Evolutionary conservation across 306 rosid species (phyloP).

Genomic region (Prinsepia uniflora): DNA sequence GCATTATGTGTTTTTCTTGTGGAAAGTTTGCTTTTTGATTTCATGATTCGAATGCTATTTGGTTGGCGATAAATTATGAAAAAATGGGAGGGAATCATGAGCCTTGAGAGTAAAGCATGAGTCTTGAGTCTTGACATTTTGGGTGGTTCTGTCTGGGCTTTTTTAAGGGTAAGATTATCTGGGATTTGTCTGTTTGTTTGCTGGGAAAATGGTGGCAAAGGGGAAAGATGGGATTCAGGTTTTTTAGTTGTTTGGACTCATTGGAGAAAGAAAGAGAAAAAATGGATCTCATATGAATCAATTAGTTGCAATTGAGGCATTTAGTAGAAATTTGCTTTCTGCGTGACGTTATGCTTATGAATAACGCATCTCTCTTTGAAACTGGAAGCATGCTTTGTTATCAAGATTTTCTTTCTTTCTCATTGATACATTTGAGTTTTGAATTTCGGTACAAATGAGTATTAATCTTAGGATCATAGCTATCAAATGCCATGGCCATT

Average conservation of each 20-base stretch:
- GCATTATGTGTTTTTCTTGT: background rate
- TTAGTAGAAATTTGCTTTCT: background rate
- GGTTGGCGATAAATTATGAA: background rate
- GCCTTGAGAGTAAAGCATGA: background rate
- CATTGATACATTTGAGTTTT: background rate
- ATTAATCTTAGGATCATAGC: background rate
- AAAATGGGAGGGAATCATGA: background rate
- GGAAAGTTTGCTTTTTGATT: background rate
- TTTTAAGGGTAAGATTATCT: background rate
- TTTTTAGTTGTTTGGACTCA: background rate
- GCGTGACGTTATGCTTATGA: background rate
- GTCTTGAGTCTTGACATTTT: background rate
- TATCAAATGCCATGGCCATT: background rate
- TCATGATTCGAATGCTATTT: conserved; percentile 5
- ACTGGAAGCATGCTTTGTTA: background rate
- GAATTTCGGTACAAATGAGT: background rate
- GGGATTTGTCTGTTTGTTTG: background rate
- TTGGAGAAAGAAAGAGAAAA: background rate
- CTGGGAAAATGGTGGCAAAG: background rate
- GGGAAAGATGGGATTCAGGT: background rate
- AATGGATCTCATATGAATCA: background rate
- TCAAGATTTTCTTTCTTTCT: background rate
- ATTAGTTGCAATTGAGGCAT: background rate
- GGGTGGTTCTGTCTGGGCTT: background rate
- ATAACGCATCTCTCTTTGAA: background rate